Evolutionary conservation across 441 rosid genomes (phyloP), one percentile per base, ranked within the genome.

Genomic region (Adansonia madagascariensis): DNA sequence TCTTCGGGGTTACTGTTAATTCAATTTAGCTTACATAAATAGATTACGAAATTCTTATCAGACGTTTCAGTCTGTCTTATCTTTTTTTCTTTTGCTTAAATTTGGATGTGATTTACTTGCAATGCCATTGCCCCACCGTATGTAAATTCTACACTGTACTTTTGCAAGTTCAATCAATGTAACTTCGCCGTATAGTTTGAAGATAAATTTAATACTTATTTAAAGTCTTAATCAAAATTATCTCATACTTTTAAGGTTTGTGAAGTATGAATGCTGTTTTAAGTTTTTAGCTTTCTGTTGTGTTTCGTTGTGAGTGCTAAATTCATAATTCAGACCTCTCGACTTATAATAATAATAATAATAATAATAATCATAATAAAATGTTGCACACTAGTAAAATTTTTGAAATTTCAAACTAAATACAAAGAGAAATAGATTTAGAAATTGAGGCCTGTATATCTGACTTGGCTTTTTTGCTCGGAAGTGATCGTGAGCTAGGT

Each of bases 351-450:
- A 35, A 35, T 35, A 35, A 35, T 35, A 35, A 35, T 35, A 35
- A 35, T 35, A 35, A 35, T 35, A 35, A 35, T 35, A 35, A 35
- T 35, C 39, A 35, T 35, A 35, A 35, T 52, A 52, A 52, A 52
- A 52, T 17, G 17, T 15, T 52, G 57, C 20, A 35, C 8, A 35
- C 2, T 7, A 8, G 49, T n/a, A 41, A n/a, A 65, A n/a, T 0
- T 41, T 4, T 65, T 17, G 20, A n/a, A 65, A 41, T 65, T 65
- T 41, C 50, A n/a, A 65, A 8, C 70, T 41, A 17, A 65, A 65
- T 65, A 17, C 22, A 65, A n/a, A n/a, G 24, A 24, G 50, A 65
- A 27, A 41, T 65, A 41, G 70, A 17, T 41, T 65, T n/a, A 14
- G 15, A 18, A 41, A 41, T 17, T 17, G 70, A 41, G 4, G 49